Evolutionary conservation across 2,329 filamentous ascomycete genomes (phyloP), one percentile per base, ranked within the genome.

Genomic region (Diaporthe amygdali): DNA sequence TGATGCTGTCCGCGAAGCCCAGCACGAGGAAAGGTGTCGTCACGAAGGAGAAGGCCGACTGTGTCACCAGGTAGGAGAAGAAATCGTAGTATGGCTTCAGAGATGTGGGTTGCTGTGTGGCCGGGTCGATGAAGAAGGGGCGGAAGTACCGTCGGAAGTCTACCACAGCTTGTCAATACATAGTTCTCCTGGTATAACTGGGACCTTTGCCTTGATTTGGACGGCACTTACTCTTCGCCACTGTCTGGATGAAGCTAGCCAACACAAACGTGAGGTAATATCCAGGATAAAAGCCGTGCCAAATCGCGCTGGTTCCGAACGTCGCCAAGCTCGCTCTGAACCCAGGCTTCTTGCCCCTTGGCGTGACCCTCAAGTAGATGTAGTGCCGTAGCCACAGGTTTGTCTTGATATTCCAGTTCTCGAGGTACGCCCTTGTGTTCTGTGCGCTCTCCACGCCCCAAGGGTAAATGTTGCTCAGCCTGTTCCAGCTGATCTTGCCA

Each of bases 401-500:
- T 15, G 96, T 99, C 82, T 98, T 98, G 85, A 98, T 97, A 81
- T 99, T 99, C 96, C 96, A 99, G 77, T 91, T 93, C 61, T 92
- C 96, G 3, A 99, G 88, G 77, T 96, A 98, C 2, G 90, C 95
- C 68, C 96, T 91, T n/a, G 94, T 93, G 80, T 98, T 99, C 82
- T 98, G 95, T 1, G 96, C 96, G 0, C 90, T 87, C 83, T 99
- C 96, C 34, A 99, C 93, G 2, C 89, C 90, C 87, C 91, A 92
- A 0, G 96, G 93, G 75, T 93, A 91, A 75, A 99, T 94, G 78
- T 99, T 99, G 76, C 94, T 92, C 22, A 98, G 85, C 34, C 96
- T 91, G 78, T 97, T 92, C 93, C 96, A 99, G 71, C 92, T 93
- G 1, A 97, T 92, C 78, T 93, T 94, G 71, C 94, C 95, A 0